Percentiles rank a stretch among this genome's conserved stretches.
Conservation (phyloP, 306 rosid species). For the Gastrolobium bilobum region DNA sequence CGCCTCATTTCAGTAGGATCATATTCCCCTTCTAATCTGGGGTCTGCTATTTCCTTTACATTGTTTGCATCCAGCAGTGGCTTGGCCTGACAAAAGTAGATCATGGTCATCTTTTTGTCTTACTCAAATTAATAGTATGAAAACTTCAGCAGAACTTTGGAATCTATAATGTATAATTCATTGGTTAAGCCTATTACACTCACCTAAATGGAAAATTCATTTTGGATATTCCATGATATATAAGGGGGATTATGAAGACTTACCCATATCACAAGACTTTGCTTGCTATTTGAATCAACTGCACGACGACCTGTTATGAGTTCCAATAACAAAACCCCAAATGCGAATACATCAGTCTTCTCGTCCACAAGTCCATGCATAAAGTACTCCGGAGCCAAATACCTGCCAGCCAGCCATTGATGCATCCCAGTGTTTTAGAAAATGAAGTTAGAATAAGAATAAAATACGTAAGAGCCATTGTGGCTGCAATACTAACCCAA, state of each 20-base stretch:
- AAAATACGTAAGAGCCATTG: slow-evolving; percentile 15
- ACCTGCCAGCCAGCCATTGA: slow-evolving; percentile 59
- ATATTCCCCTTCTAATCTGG: slow-evolving; percentile 66
- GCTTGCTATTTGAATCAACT: slow-evolving; percentile 77
- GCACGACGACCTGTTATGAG: slow-evolving; percentile 96
- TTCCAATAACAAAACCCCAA: slow-evolving; percentile 90
- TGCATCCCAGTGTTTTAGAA: slow-evolving; percentile 17
- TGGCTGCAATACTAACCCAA: slow-evolving; percentile 72
- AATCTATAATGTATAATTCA: neutral
- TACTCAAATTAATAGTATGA: slow-evolving; percentile 11
- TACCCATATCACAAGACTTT: slow-evolving; percentile 97
- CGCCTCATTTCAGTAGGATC: slow-evolving; percentile 73
- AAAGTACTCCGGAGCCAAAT: slow-evolving; percentile 94
- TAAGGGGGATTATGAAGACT: neutral
- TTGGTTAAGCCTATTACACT: neutral
- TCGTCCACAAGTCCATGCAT: slow-evolving; percentile 97
- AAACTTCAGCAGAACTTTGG: neutral
- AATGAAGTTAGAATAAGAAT: slow-evolving; percentile 15
- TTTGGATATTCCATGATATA: neutral
- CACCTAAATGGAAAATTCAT: neutral
- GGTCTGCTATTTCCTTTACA: slow-evolving; percentile 75
- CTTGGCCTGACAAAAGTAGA: slow-evolving; percentile 68
- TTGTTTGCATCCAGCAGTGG: slow-evolving; percentile 71
- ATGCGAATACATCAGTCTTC: slow-evolving; percentile 92
- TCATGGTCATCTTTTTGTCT: slow-evolving; percentile 15